Conservation (phyloP, 164 flowering plant genomes). For the Vitis riparia region DNA sequence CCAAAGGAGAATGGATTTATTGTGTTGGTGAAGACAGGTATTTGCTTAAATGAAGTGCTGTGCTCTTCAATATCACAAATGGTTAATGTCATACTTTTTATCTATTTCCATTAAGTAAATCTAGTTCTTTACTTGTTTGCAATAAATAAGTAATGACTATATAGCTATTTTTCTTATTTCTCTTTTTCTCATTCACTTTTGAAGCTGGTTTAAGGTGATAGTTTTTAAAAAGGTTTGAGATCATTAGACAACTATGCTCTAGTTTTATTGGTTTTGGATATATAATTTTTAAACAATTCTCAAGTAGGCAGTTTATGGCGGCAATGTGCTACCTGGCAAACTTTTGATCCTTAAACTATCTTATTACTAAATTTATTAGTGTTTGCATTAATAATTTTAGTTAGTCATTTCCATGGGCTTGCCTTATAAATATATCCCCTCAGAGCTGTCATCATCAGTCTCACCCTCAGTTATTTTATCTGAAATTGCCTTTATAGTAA, state of each 20-base stretch:
- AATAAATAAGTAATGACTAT: background rate
- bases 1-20: slow-evolving; percentile 98
- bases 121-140: background rate
- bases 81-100: background rate
- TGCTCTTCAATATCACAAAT: background rate
- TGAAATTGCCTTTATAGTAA: too few species aligned
- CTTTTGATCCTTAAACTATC: too few species aligned
- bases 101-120: background rate
- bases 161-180: background rate
- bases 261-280: too few species aligned
- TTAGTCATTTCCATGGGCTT: too few species aligned
- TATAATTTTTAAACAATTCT: too few species aligned
- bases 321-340: too few species aligned
- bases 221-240: background rate
- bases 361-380: too few species aligned
- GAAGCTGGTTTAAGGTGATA: background rate
- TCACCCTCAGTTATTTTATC: too few species aligned
- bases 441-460: too few species aligned
- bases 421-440: too few species aligned
- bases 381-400: too few species aligned
- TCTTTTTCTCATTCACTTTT: background rate
- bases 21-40: slow-evolving; percentile 98
- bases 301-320: too few species aligned
- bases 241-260: background rate
- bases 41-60: background rate